A percentile compares a stretch with the other conserved stretches of the same genome.
phyloP scores from a whole-genome alignment of 306 rosid genomes.

The cucumber (Cucumis sativus) region DNA sequence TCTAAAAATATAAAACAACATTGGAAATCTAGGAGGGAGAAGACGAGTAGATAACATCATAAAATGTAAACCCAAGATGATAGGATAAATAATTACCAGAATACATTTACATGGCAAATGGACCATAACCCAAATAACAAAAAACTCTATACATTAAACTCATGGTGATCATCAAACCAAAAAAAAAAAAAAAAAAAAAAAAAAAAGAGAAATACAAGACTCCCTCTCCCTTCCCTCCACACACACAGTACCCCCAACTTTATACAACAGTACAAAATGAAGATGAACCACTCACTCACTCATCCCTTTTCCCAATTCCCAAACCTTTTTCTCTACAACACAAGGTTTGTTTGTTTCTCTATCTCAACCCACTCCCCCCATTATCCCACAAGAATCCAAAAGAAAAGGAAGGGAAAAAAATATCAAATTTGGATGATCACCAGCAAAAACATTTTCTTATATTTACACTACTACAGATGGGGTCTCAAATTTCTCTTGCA shows the following conservation, averaged over 20 bases:
- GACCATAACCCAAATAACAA: conserved; percentile 11
- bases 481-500: conserved; percentile 17
- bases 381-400: conserved; percentile 16
- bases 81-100: conserved; percentile 12
- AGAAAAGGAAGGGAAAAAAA: conserved; percentile 22
- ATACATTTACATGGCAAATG: conserved; percentile 29
- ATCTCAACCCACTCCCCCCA: background rate
- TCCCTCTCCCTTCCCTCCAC: background rate
- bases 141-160: conserved; percentile 28
- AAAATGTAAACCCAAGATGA: background rate
- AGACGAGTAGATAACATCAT: background rate
- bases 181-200: background rate
- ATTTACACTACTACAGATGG: conserved; percentile 27
- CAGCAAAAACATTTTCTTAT: conserved; percentile 17
- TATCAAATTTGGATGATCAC: conserved; percentile 21
- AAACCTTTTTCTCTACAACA: conserved; percentile 39
- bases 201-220: conserved; percentile 4
- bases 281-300: conserved; percentile 11
- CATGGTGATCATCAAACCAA: conserved; percentile 26
- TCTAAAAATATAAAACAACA: too few relatives aligned
- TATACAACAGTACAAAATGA: conserved; percentile 26
- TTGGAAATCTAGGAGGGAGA: background rate
- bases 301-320: conserved; percentile 17
- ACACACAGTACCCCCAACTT: background rate
- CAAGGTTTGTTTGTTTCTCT: conserved; percentile 16